Evolutionary conservation across 768 basidiomycete genomes (phyloP).

Genomic region (Termitomyces sp.): DNA sequence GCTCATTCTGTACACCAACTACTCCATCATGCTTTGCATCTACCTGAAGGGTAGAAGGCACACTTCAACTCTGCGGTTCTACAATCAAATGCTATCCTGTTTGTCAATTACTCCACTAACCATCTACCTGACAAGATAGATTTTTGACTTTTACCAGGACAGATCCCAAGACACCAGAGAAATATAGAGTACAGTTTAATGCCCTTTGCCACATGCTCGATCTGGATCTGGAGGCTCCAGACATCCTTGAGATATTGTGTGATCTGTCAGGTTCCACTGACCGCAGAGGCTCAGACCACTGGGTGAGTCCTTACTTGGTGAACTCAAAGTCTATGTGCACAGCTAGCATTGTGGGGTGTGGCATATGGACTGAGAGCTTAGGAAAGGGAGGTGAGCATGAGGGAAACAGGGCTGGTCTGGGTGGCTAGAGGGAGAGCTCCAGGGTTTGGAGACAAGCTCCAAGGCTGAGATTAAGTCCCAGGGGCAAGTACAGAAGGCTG

Average conservation of each 20-base stretch:
- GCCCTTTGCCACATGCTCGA: constrained; percentile 52
- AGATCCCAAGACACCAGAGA: constrained; percentile 52
- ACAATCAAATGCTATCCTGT: constrained; percentile 76
- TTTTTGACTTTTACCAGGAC: constrained; percentile 23
- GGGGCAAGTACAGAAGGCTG: too few species aligned
- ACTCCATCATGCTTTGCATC: constrained; percentile 60
- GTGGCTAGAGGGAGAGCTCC: too few species aligned
- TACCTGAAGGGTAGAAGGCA: constrained; percentile 47
- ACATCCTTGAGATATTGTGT: constrained; percentile 44
- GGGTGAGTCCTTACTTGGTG: too few species aligned
- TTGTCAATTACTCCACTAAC: constrained; percentile 13
- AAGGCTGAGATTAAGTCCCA: too few species aligned
- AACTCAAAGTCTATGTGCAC: too few species aligned
- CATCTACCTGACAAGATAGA: neutral
- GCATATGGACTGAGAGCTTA: too few species aligned
- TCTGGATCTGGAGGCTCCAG: constrained; percentile 46
- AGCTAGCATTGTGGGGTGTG: too few species aligned
- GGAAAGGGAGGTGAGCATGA: too few species aligned
- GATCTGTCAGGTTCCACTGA: too few species aligned
- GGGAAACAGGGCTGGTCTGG: too few species aligned
- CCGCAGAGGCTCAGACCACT: too few species aligned
- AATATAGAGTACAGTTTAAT: constrained; percentile 56
- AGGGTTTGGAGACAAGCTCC: too few species aligned
- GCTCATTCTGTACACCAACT: constrained; percentile 74
- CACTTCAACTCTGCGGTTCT: constrained; percentile 64